These are phyloP conservation scores for Biscogniauxia mediterranea DNA, from an alignment of 2,329 filamentous ascomycete species.

Conservation along the genomic window DNA sequence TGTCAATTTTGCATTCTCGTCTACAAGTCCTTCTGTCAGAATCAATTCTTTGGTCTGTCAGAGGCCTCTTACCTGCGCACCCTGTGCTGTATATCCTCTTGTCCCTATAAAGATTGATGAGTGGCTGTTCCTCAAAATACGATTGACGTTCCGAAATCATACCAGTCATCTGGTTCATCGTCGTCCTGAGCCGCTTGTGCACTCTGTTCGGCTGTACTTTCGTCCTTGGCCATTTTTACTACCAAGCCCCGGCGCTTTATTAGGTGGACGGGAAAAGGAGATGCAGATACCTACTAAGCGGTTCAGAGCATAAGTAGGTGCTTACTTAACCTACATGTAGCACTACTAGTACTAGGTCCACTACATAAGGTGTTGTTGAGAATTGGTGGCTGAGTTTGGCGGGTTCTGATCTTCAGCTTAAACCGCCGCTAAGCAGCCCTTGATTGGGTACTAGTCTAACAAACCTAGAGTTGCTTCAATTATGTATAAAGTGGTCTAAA, in stretches of 20 bases:
- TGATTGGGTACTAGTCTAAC: too few relatives aligned
- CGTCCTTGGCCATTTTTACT: conserved; percentile 56
- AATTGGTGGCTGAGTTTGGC: neutral
- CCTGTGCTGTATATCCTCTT: conserved; percentile 97
- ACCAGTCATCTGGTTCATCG: conserved; percentile 97
- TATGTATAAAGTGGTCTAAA: neutral
- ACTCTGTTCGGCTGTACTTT: conserved; percentile 42
- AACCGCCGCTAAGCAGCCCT: neutral
- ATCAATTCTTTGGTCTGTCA: neutral
- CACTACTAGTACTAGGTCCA: too few relatives aligned
- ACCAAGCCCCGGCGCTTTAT: neutral
- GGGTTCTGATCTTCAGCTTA: neutral
- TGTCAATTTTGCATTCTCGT: conserved; percentile 85
- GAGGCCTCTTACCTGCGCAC: conserved; percentile 68
- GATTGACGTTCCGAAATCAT: conserved; percentile 31
- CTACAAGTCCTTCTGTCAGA: conserved; percentile 43
- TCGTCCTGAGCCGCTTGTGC: conserved; percentile 54
- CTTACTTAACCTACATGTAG: too few relatives aligned
- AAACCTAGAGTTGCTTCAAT: neutral
- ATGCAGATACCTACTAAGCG: too few relatives aligned
- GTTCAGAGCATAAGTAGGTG: neutral
- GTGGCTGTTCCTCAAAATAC: neutral
- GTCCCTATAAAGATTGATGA: conserved; percentile 62
- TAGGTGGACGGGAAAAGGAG: neutral
- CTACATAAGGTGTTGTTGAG: too few relatives aligned